Evolutionary conservation across 2,329 filamentous ascomycete species (phyloP).

Genomic region (Pleomassaria siparia): DNA sequence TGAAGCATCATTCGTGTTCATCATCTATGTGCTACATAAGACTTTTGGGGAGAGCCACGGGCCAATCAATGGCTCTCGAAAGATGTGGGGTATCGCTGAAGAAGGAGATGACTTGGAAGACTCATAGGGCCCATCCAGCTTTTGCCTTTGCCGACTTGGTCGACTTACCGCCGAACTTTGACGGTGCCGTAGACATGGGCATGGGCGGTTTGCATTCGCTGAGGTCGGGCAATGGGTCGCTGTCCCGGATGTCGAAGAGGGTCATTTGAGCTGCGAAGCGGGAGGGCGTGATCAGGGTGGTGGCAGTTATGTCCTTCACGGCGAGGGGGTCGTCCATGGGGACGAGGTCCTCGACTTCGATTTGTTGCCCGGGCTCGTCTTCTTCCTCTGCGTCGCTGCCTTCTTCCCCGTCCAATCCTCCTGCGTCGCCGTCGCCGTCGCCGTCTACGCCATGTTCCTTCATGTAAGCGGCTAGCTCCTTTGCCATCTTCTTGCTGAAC

Average conservation of each 20-base stretch:
- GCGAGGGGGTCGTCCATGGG: neutral
- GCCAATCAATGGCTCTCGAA: neutral
- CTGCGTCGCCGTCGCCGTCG: slow-evolving; percentile 55
- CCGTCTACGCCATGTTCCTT: slow-evolving; percentile 66
- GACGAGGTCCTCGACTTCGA: slow-evolving; percentile 11
- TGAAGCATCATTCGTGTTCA: neutral
- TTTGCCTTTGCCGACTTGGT: slow-evolving; percentile 42
- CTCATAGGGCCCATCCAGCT: slow-evolving; percentile 13
- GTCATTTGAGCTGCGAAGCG: slow-evolving; percentile 39
- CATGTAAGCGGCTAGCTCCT: slow-evolving; percentile 90
- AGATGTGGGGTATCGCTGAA: slow-evolving; percentile 2
- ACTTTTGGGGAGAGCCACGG: neutral
- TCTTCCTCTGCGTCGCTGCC: slow-evolving; percentile 22
- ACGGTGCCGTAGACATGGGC: slow-evolving; percentile 2
- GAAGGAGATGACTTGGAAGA: neutral
- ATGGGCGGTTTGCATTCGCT: slow-evolving; percentile 27
- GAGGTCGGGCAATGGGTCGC: slow-evolving; percentile 35
- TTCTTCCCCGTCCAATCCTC: slow-evolving; percentile 30
- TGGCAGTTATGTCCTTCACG: slow-evolving; percentile 5
- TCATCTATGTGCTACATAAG: neutral
- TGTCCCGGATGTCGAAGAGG: slow-evolving; percentile 40
- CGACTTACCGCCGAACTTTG: slow-evolving; percentile 19
- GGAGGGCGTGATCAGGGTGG: too few relatives aligned
- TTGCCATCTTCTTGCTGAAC: slow-evolving; percentile 95
- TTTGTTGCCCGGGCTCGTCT: slow-evolving; percentile 14